phyloP scores from a whole-genome alignment of 2,329 filamentous ascomycete species.

The Stromatinia cepivora region DNA sequence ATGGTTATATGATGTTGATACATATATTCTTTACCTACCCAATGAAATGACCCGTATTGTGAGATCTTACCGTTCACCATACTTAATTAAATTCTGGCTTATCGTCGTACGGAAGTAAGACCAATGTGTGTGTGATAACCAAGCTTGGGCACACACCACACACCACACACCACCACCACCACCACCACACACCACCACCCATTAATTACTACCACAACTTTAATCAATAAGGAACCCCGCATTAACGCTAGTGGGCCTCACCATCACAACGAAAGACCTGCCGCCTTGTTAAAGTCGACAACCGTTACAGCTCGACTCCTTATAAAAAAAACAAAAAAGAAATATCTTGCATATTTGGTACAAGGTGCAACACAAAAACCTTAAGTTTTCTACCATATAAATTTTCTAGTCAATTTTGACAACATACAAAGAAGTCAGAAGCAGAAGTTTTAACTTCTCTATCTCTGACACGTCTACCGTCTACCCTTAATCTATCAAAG shows the following conservation, averaged over 20 bases:
- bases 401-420: background rate
- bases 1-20: too few species aligned
- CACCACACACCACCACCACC: background rate
- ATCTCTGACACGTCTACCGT: background rate
- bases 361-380: background rate
- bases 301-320: background rate
- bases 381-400: too few species aligned
- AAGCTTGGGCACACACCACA: background rate
- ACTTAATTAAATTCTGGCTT: background rate
- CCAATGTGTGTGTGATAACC: background rate
- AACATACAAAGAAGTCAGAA: background rate
- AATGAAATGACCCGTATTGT: background rate
- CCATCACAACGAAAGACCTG: background rate
- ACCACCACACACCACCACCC: background rate
- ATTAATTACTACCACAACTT: too few species aligned
- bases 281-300: background rate
- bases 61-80: background rate
- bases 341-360: background rate
- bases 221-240: constrained; percentile 9
- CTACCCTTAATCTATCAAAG: background rate
- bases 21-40: background rate
- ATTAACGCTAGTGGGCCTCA: constrained; percentile 12
- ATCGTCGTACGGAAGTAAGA: too few species aligned
- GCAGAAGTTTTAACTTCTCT: background rate
- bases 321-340: background rate